A percentile compares a stretch with the other conserved stretches of the same genome.
These are phyloP conservation scores for Isoetes taiwanensis DNA, from an alignment of 75 land plant species.

Conservation along the genomic window DNA sequence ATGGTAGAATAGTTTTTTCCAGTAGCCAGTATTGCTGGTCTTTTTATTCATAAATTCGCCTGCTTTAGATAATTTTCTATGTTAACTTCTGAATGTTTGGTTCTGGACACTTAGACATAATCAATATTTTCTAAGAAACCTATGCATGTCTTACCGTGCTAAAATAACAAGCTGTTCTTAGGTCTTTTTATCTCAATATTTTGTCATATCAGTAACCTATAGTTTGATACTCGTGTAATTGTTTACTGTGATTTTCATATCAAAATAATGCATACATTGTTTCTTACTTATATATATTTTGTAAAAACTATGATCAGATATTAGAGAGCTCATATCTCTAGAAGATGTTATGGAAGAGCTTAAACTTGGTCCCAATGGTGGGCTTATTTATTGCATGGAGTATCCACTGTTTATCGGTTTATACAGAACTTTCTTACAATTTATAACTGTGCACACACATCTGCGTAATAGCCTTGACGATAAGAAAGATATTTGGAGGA, in stretches of 20 bases:
- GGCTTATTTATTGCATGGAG: conserved; percentile 98
- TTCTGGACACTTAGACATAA: too few species aligned
- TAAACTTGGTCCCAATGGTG: conserved; percentile 94
- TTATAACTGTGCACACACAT: background rate
- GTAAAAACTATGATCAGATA: conserved; percentile 34
- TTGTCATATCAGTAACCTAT: background rate
- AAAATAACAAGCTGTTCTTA: too few species aligned
- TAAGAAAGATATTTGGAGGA: conserved; percentile 65
- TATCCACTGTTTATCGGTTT: conserved; percentile 35
- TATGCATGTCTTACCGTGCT: too few species aligned
- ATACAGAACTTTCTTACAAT: background rate
- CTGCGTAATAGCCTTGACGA: background rate
- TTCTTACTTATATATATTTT: background rate
- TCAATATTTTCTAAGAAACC: too few species aligned
- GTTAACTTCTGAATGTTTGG: too few species aligned
- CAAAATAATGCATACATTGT: background rate
- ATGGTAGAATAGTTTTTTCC: background rate
- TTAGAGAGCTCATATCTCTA: conserved; percentile 73
- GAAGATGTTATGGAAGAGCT: conserved; percentile 99
- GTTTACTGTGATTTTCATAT: background rate
- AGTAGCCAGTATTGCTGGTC: background rate
- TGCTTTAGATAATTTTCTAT: too few species aligned
- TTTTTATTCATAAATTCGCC: background rate
- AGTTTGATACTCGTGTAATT: background rate
- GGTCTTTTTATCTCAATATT: background rate